Evolutionary conservation across 805 yeast species (phyloP), one percentile per base, ranked within the genome.

Genomic region (Diddensiella transvaalensis): DNA sequence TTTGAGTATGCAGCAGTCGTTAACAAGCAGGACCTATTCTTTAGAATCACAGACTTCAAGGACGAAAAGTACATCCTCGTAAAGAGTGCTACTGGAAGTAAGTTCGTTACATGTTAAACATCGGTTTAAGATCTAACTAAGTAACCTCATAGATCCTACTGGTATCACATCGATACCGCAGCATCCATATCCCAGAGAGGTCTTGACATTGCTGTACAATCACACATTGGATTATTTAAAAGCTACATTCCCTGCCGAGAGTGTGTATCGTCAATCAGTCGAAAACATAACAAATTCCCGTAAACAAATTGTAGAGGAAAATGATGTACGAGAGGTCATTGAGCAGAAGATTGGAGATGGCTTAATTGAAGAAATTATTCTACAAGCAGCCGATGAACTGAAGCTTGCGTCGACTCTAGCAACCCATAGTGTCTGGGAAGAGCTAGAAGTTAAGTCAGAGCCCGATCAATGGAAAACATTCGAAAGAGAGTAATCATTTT

Each of bases 141-240:
- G n/a, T n/a, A 8, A 15, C 11, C 22, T 6, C 19, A 18, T 35
- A 50, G 58, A 80, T 58, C 91, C 91, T 24, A 87, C 95, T 18
- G 96, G 96, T 55, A 58, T 87, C 52, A 78, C 96, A 2, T 95
- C 93, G 2, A 66, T 87, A 53, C 74, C 70, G 60, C 85, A 83
- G 64, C 93, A 86, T 66, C 95, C 95, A 44, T 77, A 83, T 63
- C 95, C 96, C 46, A 78, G 87, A 65, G 90, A 91, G 2, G 86
- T 89, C 2, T 73, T 87, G 59, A 70, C 79, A 49, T 76, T 84
- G 32, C 70, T 87, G 40, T 87, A 87, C 70, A 78, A 77, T 56
- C 78, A 83, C 49, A 87, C 96, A 1, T 70, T 87, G 59, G 66
- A 69, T 36, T 74, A 77, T 40, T 70, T 87, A 59, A 69, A 75